These are phyloP conservation scores for Trametes hirsuta DNA, from an alignment of 1,284 basidiomycete species.

Conservation along the genomic window DNA sequence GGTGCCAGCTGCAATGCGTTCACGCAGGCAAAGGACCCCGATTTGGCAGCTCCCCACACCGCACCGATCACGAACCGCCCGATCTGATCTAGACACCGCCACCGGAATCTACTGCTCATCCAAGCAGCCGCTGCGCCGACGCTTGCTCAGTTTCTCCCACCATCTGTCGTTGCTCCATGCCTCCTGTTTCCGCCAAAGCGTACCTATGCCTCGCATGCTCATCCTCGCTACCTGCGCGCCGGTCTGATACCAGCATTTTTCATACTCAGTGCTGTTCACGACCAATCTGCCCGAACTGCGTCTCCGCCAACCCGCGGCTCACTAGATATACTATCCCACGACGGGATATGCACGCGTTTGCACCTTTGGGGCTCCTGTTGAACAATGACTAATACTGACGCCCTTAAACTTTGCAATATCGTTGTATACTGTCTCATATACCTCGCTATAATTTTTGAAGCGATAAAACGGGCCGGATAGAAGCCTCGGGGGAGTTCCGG, in stretches of 20 bases:
- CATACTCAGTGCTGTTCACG: constrained; percentile 59
- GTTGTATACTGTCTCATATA: too few species aligned
- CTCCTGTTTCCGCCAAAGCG: not conserved
- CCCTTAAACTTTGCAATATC: too few species aligned
- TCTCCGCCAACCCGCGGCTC: constrained; percentile 58
- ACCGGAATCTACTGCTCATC: not conserved
- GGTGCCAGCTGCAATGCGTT: constrained; percentile 10
- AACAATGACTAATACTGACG: too few species aligned
- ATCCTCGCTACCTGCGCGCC: constrained; percentile 52
- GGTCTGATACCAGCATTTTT: constrained; percentile 35
- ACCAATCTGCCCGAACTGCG: constrained; percentile 61
- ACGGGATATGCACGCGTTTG: too few species aligned
- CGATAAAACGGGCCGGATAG: too few species aligned
- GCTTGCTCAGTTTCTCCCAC: constrained; percentile 3
- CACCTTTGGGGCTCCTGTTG: too few species aligned
- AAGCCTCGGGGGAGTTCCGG: too few species aligned
- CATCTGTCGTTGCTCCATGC: constrained; percentile 3
- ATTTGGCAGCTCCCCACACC: constrained; percentile 8
- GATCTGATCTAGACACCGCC: constrained; percentile 18
- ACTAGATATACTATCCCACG: constrained; percentile 44
- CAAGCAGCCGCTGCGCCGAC: not conserved
- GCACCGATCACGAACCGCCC: constrained; percentile 2
- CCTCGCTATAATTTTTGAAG: too few species aligned
- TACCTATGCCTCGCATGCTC: constrained; percentile 67
- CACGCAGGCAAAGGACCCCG: constrained; percentile 12